Percentiles rank a stretch among this genome's conserved stretches.
phyloP scores from a whole-genome alignment of 2,329 filamentous ascomycete species.

The Beauveria sp. region DNA sequence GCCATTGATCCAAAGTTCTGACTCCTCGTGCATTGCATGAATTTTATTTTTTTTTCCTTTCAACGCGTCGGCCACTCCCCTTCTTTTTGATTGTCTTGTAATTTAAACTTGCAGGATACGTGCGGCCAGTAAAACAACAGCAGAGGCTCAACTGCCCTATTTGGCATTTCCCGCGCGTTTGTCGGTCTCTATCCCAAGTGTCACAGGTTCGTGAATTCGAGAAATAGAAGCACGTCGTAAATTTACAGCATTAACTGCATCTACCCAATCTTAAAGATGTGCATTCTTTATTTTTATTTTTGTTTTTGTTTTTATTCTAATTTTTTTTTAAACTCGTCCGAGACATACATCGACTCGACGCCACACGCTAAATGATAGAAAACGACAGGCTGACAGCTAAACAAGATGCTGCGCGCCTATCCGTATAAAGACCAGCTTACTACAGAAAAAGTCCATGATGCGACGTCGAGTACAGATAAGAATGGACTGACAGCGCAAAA shows the following conservation, averaged over 20 bases:
- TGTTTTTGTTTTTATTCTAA: neutral
- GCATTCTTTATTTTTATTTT: neutral
- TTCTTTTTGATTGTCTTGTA: neutral
- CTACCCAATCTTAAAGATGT: neutral
- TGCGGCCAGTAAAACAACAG: neutral
- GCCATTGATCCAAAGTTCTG: neutral
- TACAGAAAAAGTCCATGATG: neutral
- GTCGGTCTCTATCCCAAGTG: no score
- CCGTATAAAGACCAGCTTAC: no score
- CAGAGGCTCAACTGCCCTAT: no score
- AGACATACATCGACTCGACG: constrained; percentile 8
- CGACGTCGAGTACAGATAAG: neutral
- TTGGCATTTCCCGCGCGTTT: no score
- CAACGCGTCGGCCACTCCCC: neutral
- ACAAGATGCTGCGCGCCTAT: neutral
- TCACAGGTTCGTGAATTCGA: neutral
- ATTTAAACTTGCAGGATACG: neutral
- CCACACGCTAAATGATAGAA: neutral
- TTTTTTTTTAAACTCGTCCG: neutral
- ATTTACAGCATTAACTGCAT: neutral
- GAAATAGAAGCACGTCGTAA: neutral
- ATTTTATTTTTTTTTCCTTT: neutral
- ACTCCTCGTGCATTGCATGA: neutral
- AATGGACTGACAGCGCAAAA: neutral
- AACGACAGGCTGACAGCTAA: neutral